Evolutionary conservation across 129 eudicot species (phyloP).

Genomic region (Helianthus annuus): DNA sequence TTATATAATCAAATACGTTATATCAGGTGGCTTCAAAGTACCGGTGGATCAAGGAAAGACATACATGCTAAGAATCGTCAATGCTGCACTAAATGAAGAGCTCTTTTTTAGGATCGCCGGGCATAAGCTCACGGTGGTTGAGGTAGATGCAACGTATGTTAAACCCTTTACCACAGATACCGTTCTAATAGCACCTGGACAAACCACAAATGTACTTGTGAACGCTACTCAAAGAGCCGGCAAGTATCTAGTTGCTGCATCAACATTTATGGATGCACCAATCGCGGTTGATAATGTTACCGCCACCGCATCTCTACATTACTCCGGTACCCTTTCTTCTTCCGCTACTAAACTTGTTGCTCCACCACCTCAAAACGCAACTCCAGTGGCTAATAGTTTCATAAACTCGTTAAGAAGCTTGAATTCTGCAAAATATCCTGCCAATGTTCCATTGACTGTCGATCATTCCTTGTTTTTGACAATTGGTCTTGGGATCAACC

Average conservation of each 20-base stretch:
- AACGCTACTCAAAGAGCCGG: conserved; percentile 41
- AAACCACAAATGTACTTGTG: conserved; percentile 64
- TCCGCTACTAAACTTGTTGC: conserved; percentile 46
- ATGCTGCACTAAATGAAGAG: conserved; percentile 82
- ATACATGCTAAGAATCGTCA: conserved; percentile 64
- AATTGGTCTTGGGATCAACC: conserved; percentile 68
- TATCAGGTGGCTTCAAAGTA: conserved; percentile 56
- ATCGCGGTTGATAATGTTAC: conserved; percentile 62
- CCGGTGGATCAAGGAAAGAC: conserved; percentile 59
- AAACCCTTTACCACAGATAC: conserved; percentile 65
- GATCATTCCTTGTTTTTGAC: conserved; percentile 70
- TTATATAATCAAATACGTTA: neutral
- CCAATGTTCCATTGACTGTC: conserved; percentile 51
- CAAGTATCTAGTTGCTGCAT: conserved; percentile 56
- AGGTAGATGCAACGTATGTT: conserved; percentile 70
- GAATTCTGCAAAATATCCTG: conserved; percentile 57
- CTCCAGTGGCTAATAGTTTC: conserved; percentile 48
- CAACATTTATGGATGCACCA: conserved; percentile 73
- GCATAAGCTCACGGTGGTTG: conserved; percentile 70
- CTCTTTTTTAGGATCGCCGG: conserved; percentile 65
- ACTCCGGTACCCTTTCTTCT: conserved; percentile 47
- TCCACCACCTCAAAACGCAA: conserved; percentile 70
- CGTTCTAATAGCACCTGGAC: conserved; percentile 67
- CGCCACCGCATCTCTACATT: conserved; percentile 62
- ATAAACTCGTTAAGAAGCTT: conserved; percentile 57